These are phyloP conservation scores for Solanum tarijense DNA, from an alignment of 257 asterid species.

Conservation along the genomic window DNA sequence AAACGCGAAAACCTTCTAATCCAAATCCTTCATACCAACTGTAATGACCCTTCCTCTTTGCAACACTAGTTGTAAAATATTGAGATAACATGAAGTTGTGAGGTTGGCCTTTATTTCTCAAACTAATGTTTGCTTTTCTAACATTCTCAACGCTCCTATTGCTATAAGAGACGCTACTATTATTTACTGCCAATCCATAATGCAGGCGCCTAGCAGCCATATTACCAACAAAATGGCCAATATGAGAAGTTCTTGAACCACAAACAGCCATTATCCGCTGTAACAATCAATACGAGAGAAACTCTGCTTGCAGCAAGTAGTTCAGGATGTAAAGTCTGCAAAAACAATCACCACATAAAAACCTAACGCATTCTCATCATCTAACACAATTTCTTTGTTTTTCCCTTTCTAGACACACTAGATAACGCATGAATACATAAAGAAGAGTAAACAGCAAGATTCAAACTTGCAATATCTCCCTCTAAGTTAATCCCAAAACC, in stretches of 20 bases:
- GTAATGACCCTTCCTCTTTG: neutral
- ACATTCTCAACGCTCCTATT: neutral
- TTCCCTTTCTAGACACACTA: neutral
- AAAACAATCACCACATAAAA: neutral
- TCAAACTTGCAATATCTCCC: neutral
- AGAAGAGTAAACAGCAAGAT: neutral
- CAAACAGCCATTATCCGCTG: neutral
- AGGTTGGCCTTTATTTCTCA: neutral
- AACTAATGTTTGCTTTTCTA: neutral
- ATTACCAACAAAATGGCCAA: neutral
- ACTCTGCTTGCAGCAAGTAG: neutral
- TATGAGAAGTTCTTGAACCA: neutral
- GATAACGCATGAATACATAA: neutral
- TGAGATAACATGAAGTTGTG: neutral
- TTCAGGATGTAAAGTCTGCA: neutral
- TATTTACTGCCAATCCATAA: neutral
- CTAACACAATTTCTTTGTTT: neutral
- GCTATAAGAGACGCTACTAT: neutral
- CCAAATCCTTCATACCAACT: neutral
- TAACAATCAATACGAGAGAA: neutral
- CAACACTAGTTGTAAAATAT: neutral
- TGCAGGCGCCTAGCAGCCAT: neutral
- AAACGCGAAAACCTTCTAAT: neutral
- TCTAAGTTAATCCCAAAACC: neutral
- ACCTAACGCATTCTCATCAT: neutral